Base-by-base conservation (phyloP, 2,329 filamentous ascomycete species). In the Knoxdaviesia proteae region DNA sequence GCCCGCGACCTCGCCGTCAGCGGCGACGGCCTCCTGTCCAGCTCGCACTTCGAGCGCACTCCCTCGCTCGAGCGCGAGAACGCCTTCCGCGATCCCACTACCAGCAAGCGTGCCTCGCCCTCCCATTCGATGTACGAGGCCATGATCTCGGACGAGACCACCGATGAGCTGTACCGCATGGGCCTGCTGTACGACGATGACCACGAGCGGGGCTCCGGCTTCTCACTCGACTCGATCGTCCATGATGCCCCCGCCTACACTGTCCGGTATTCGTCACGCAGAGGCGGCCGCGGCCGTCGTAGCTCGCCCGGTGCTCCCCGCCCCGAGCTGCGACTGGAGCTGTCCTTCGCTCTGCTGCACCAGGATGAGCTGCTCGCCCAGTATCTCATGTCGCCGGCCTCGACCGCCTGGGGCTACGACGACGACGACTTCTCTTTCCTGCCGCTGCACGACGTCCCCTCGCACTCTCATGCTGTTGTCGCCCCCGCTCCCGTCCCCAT, bases 41-140 rank as follows among this genome's bases (percentile, higher is more conserved):
- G 57, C 33, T 50, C 48, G 9, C 53, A 54, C 9, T 54, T 58
- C 31, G 46, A 46, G n/a, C 56, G 60, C 6, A 54, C 53, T 6
- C 64, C 64, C 2, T 58, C 57, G 1, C 56, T 68, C 29, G 63
- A 65, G 47, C 54, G 65, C 7, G 59, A 68, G 48, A 62, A 65
- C 38, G 65, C 65, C 5, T 68, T 68, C 36, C 54, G 59, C 38
- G 62, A 64, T 39, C 53, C 54, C 4, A 53, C 53, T 20, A 65
- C 62, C 0, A 47, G 54, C 41, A 63, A 58, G 52, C 48, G 47
- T 49, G 49, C n/a, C 53, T 50, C 29, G 42, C 40, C 32, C 45
- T 45, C n/a, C 42, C 49, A 9, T 31, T 50, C 42, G 33, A 30
- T 33, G 7, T 31, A 20, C 39, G 10, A 29, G 51, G 42, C 1